A percentile compares a stretch with the other conserved stretches of the same genome.
Evolutionary conservation across 495 filamentous ascomycete species (phyloP).

Genomic region (Parathielavia appendiculata): DNA sequence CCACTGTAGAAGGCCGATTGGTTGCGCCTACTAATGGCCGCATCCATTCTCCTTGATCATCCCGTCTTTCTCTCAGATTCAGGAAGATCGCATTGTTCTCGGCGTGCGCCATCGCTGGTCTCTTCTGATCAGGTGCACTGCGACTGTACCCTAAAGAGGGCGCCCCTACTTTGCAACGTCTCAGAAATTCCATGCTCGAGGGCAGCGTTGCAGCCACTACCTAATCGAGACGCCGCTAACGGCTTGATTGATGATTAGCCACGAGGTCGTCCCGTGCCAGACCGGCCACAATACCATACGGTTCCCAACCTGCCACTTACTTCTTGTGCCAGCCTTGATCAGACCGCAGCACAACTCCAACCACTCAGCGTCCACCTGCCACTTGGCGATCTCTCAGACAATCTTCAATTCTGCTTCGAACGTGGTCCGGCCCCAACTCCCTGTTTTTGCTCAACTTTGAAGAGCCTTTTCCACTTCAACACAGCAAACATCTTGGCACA

Average conservation of each 20-base stretch:
- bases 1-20: neutral
- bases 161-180: constrained; percentile 13
- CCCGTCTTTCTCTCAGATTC: too few species aligned
- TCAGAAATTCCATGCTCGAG: constrained; percentile 12
- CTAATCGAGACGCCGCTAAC: neutral
- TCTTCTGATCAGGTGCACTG: constrained; percentile 13
- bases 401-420: constrained; percentile 23
- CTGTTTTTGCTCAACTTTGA: constrained; percentile 4
- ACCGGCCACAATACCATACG: constrained; percentile 14
- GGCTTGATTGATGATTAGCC: constrained; percentile 25
- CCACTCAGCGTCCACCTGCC: constrained; percentile 24
- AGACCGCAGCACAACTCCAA: constrained; percentile 6
- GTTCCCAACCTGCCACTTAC: constrained; percentile 22
- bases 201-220: constrained; percentile 9
- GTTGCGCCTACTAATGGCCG: neutral
- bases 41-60: neutral
- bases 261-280: constrained; percentile 16
- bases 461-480: neutral
- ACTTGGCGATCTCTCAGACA: constrained; percentile 34
- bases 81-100: constrained; percentile 7
- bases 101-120: constrained; percentile 8
- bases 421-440: constrained; percentile 24
- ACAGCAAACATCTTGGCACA: neutral
- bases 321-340: constrained; percentile 8
- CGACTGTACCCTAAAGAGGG: neutral